Evolutionary conservation across 345 rosid genomes (phyloP).

Genomic region (Kernera saxatilis): DNA sequence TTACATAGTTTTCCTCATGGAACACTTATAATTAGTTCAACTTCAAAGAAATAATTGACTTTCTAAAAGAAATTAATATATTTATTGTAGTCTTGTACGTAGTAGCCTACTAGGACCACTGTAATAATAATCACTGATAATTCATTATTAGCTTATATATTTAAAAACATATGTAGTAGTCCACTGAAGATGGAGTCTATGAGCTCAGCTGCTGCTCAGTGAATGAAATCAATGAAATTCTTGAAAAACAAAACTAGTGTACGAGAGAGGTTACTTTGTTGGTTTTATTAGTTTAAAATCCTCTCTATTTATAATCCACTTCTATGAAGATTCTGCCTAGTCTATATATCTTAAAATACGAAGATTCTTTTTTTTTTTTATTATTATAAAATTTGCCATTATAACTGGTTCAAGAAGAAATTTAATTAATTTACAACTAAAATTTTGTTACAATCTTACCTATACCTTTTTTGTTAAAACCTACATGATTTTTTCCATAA

Average conservation of each 20-base stretch:
- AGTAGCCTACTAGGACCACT: slow-evolving; percentile 17
- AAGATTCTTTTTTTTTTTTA: neutral
- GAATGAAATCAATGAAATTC: neutral
- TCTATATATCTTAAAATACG: neutral
- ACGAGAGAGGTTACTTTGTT: neutral
- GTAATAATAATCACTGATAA: slow-evolving; percentile 15
- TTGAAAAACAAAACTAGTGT: neutral
- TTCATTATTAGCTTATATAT: neutral
- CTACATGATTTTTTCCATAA: neutral
- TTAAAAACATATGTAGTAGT: neutral
- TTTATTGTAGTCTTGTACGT: neutral
- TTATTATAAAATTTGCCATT: neutral
- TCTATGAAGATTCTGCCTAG: neutral
- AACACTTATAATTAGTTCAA: neutral
- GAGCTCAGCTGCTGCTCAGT: neutral
- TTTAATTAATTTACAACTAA: neutral
- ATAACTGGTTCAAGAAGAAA: neutral
- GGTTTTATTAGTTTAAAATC: neutral
- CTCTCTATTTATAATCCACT: neutral
- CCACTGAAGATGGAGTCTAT: neutral
- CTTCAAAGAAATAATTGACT: neutral
- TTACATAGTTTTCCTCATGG: neutral
- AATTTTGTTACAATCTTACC: neutral
- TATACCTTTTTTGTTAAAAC: too few species aligned
- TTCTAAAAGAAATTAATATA: neutral